Evolutionary conservation across 139 green algal genomes (phyloP).

Genomic region (Choricystis sp.): DNA sequence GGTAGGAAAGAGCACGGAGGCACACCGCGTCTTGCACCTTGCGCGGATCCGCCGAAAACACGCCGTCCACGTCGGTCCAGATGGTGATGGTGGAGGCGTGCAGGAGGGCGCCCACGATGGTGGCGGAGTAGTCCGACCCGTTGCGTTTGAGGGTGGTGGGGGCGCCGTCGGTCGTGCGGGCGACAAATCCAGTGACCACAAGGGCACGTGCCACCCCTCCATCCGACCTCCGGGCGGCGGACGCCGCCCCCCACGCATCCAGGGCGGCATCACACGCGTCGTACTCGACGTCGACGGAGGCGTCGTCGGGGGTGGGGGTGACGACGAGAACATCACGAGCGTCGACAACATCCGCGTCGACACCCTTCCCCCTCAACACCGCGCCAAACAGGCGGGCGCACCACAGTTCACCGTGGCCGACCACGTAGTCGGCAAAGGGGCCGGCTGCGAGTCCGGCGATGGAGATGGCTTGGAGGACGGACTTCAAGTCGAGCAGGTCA

Average conservation of each 20-base stretch:
- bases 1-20: constrained; percentile 60
- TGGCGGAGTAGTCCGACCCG: constrained; percentile 83
- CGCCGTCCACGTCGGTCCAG: constrained; percentile 95
- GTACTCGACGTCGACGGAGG: constrained; percentile 78
- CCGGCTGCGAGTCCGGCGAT: constrained; percentile 79
- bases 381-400: constrained; percentile 64
- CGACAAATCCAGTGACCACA: constrained; percentile 90
- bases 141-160: constrained; percentile 74
- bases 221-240: background rate
- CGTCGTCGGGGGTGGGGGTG: constrained; percentile 33
- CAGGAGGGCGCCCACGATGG: constrained; percentile 83
- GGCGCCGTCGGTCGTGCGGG: constrained; percentile 33
- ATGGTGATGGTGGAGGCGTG: constrained; percentile 71
- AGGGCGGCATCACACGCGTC: constrained; percentile 37
- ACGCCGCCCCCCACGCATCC: constrained; percentile 33
- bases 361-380: constrained; percentile 37
- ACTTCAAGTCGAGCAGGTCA: constrained; percentile 80
- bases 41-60: constrained; percentile 86
- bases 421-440: constrained; percentile 87
- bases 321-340: constrained; percentile 80
- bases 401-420: constrained; percentile 97
- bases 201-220: constrained; percentile 37
- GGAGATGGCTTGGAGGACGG: constrained; percentile 81
- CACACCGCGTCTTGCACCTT: constrained; percentile 43
- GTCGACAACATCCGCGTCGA: constrained; percentile 69